These are phyloP conservation scores for Polyrhizophydium stewartii DNA, from an alignment of 371 early-diverging fungal species.

Conservation along the genomic window DNA sequence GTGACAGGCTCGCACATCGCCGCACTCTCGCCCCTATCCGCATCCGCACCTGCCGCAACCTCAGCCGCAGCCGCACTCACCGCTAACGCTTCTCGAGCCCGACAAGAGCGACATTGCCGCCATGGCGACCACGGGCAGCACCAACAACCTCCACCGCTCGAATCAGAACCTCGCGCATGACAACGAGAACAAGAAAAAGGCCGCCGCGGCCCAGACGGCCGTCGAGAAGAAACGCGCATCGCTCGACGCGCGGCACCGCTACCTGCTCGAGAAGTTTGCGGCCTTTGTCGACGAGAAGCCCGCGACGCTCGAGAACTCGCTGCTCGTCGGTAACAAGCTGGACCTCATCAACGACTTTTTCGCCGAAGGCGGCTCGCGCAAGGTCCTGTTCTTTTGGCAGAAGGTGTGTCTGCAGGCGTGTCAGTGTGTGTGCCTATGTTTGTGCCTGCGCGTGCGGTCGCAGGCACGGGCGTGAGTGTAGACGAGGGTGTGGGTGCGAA, in stretches of 20 bases:
- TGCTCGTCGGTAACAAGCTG: conserved; percentile 49
- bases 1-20: no score
- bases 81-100: no score
- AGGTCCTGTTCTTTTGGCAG: conserved; percentile 55
- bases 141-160: conserved; percentile 14
- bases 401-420: conserved; percentile 23
- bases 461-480: no score
- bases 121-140: conserved; percentile 1
- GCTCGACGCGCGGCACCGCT: conserved; percentile 49
- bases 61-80: no score
- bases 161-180: conserved; percentile 15
- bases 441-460: no score
- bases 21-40: no score
- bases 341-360: conserved; percentile 57
- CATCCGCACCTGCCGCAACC: no score
- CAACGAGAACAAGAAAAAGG: conserved; percentile 30
- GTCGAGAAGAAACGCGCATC: conserved; percentile 50
- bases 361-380: conserved; percentile 43
- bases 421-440: no score
- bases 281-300: conserved; percentile 44
- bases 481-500: not conserved
- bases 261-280: conserved; percentile 51
- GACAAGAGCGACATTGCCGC: no score
- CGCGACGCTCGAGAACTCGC: conserved; percentile 43
- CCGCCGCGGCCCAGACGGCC: conserved; percentile 27